These are phyloP conservation scores for Thelonectria discophora DNA, from an alignment of 2,329 filamentous ascomycete species.

Conservation along the genomic window DNA sequence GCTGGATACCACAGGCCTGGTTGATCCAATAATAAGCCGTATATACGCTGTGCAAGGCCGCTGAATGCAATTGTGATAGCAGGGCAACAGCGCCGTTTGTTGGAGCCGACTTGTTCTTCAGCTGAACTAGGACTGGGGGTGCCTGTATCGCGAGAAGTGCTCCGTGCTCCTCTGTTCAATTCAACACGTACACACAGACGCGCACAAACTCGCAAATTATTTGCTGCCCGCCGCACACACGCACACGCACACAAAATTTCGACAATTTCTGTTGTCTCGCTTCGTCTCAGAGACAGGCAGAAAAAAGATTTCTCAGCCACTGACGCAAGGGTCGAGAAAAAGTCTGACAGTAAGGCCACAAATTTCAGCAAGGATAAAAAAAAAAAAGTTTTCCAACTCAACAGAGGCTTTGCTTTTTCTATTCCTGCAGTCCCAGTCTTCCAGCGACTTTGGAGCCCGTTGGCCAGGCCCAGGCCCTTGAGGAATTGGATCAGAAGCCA, in stretches of 20 bases:
- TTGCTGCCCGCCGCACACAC: constrained; percentile 20
- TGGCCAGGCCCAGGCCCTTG: constrained; percentile 26
- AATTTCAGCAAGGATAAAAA: constrained; percentile 14
- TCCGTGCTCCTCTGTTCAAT: constrained; percentile 24
- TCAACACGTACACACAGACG: constrained; percentile 33
- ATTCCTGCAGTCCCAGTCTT: constrained; percentile 3
- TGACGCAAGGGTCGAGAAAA: constrained; percentile 29
- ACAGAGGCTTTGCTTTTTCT: constrained; percentile 22
- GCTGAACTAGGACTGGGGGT: constrained; percentile 33
- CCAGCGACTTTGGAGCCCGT: constrained; percentile 15
- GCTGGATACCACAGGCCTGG: constrained; percentile 1
- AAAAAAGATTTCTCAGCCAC: constrained; percentile 26
- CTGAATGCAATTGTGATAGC: constrained; percentile 17
- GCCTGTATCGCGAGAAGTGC: constrained; percentile 29
- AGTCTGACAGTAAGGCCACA: constrained; percentile 20
- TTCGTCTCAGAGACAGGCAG: constrained; percentile 22
- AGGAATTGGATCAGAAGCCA: constrained; percentile 27
- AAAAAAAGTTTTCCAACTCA: constrained; percentile 7
- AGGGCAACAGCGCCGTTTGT: constrained; percentile 18
- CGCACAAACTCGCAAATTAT: constrained; percentile 25
- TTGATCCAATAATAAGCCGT: constrained; percentile 5
- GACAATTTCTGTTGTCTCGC: constrained; percentile 26
- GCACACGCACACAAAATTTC: constrained; percentile 25
- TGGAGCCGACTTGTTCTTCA: constrained; percentile 32
- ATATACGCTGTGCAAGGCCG: not conserved